Evolutionary conservation across 352 stramenopile species (phyloP).

Genomic region (Pythium insidiosum): DNA sequence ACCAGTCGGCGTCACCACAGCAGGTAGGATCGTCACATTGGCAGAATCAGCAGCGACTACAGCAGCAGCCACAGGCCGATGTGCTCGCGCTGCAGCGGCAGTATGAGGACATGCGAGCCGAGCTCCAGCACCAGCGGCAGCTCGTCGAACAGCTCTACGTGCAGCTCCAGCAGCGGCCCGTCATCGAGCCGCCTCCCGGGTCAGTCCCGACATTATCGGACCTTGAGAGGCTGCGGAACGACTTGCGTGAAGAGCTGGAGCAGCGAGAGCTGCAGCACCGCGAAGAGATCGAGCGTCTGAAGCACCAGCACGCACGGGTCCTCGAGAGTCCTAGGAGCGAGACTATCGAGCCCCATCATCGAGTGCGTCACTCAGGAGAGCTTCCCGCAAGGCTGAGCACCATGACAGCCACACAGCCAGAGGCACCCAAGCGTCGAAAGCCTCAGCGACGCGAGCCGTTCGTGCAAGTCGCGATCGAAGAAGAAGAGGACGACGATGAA

Average conservation of each 20-base stretch:
- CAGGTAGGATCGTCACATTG: background rate
- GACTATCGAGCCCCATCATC: background rate
- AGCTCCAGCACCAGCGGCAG: constrained; percentile 37
- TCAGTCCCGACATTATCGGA: constrained; percentile 30
- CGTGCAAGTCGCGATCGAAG: too few species aligned
- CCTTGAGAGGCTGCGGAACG: constrained; percentile 45
- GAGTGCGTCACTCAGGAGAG: too few species aligned
- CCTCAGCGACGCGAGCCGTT: constrained; percentile 11
- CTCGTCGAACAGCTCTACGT: constrained; percentile 47
- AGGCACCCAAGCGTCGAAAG: too few species aligned
- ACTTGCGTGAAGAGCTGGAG: constrained; percentile 38
- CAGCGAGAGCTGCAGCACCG: constrained; percentile 39
- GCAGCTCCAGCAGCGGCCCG: constrained; percentile 35
- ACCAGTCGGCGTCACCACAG: constrained; percentile 1
- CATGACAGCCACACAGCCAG: too few species aligned
- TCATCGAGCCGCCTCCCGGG: too few species aligned
- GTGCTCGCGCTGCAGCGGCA: constrained; percentile 21
- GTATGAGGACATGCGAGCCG: constrained; percentile 47
- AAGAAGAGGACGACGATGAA: constrained; percentile 6
- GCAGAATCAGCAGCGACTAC: background rate
- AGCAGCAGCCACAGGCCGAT: constrained; percentile 8
- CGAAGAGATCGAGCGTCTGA: constrained; percentile 31
- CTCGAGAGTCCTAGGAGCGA: constrained; percentile 1
- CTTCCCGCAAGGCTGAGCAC: too few species aligned
- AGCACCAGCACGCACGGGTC: constrained; percentile 14